Evolutionary conservation across 2,329 filamentous ascomycete genomes (phyloP).

Genomic region (Talaromyces rugulosus): DNA sequence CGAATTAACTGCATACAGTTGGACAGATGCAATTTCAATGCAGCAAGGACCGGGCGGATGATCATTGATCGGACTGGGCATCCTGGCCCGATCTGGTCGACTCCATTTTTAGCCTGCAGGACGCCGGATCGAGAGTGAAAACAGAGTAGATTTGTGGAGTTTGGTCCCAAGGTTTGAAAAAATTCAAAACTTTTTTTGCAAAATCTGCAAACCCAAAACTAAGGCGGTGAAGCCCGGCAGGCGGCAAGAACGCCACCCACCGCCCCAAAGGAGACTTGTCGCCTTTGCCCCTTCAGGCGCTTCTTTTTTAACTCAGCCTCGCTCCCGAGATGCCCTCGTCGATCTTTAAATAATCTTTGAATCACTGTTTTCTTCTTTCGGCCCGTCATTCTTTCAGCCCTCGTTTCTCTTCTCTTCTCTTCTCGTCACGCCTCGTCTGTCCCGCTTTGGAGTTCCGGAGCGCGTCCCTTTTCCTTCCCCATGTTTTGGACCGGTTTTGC

Average conservation of each 20-base stretch:
- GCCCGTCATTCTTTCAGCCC: not conserved
- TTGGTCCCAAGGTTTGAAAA: too few species aligned
- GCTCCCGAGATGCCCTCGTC: not conserved
- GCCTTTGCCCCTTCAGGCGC: not conserved
- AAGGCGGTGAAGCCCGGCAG: not conserved
- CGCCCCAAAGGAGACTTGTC: not conserved
- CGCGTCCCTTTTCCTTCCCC: slow-evolving; percentile 14
- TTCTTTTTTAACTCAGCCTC: not conserved
- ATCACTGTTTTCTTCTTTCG: not conserved
- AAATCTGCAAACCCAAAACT: not conserved
- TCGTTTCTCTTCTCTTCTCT: not conserved
- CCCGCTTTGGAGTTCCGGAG: slow-evolving; percentile 10
- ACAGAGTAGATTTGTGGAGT: too few species aligned
- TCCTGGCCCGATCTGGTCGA: not conserved
- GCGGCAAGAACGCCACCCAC: not conserved
- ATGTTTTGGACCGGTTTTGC: slow-evolving; percentile 11
- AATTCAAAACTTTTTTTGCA: too few species aligned
- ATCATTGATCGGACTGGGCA: not conserved
- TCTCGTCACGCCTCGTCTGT: not conserved
- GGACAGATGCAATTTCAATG: not conserved
- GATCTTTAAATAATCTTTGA: not conserved
- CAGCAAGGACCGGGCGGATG: not conserved
- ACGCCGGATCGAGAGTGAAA: not conserved
- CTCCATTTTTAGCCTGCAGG: not conserved
- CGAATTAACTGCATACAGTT: too few species aligned